These are phyloP conservation scores for Pseudozyma pruni DNA, from an alignment of 1,284 basidiomycete genomes.

Conservation along the genomic window DNA sequence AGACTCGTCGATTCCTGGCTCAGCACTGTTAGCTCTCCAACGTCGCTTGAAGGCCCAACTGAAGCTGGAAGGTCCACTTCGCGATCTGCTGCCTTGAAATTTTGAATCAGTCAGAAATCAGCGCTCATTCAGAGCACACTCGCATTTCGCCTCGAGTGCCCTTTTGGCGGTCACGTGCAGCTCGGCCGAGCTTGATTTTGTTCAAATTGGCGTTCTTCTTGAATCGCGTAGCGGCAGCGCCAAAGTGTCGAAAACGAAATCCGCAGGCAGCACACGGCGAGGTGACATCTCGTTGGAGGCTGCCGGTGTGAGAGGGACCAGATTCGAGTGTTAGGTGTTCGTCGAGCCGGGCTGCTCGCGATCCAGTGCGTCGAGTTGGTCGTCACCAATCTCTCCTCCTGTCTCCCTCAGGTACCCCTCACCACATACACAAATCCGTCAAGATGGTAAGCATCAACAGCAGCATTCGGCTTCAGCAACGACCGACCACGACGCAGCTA, in stretches of 20 bases:
- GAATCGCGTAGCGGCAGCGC: too few relatives aligned
- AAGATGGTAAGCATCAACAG: constrained; percentile 55
- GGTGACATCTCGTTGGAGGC: not conserved
- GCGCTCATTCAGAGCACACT: too few relatives aligned
- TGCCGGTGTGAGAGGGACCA: not conserved
- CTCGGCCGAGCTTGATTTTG: constrained; percentile 13
- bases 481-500: not conserved
- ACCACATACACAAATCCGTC: constrained; percentile 51
- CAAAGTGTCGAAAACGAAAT: not conserved
- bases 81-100: constrained; percentile 19
- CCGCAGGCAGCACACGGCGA: not conserved
- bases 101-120: too few relatives aligned
- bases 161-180: constrained; percentile 9
- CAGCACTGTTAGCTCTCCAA: constrained; percentile 5
- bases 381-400: constrained; percentile 33
- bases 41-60: too few relatives aligned
- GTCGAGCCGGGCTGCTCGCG: not conserved
- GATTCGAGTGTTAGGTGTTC: not conserved
- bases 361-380: constrained; percentile 21
- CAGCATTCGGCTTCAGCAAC: constrained; percentile 9
- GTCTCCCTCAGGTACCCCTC: constrained; percentile 46
- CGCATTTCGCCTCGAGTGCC: too few relatives aligned
- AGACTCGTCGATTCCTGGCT: not conserved
- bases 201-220: not conserved
- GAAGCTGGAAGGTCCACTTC: not conserved